These are phyloP conservation scores for Fusarium sp. DNA, from an alignment of 2,329 filamentous ascomycete species.

Conservation along the genomic window DNA sequence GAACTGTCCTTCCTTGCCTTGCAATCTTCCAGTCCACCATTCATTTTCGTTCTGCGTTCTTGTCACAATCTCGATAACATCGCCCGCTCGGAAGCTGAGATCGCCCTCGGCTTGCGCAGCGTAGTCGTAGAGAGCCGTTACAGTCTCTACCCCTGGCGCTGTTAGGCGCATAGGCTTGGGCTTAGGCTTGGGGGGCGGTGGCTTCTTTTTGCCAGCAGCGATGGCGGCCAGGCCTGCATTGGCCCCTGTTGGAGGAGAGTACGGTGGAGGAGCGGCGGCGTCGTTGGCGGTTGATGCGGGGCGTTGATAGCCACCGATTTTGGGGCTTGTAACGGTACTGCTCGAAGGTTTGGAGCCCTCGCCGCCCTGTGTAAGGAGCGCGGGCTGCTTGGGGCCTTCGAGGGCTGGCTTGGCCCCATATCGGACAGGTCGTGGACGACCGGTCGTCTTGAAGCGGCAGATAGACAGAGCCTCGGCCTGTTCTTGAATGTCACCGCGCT, in stretches of 20 bases:
- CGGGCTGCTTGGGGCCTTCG: slow-evolving; percentile 62
- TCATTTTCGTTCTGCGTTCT: slow-evolving; percentile 93
- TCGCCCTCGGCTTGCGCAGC: slow-evolving; percentile 96
- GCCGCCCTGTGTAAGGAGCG: slow-evolving; percentile 66
- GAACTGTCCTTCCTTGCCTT: slow-evolving; percentile 89
- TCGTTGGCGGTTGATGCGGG: slow-evolving; percentile 58
- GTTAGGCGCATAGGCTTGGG: slow-evolving; percentile 84
- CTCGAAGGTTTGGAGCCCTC: slow-evolving; percentile 48
- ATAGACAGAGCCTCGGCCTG: slow-evolving; percentile 86
- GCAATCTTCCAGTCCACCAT: slow-evolving; percentile 91
- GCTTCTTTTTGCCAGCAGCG: slow-evolving; percentile 72
- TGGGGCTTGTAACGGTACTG: slow-evolving; percentile 44
- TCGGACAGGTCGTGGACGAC: slow-evolving; percentile 71
- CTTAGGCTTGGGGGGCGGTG: slow-evolving; percentile 73
- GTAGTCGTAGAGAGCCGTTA: slow-evolving; percentile 95
- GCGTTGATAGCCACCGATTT: slow-evolving; percentile 51
- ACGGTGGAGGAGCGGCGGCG: slow-evolving; percentile 77
- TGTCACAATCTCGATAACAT: slow-evolving; percentile 87
- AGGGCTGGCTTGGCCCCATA: slow-evolving; percentile 68
- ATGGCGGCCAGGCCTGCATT: slow-evolving; percentile 60
- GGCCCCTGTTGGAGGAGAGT: slow-evolving; percentile 63
- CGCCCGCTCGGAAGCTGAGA: slow-evolving; percentile 88
- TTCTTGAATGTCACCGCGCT: slow-evolving; percentile 89
- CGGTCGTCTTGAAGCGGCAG: slow-evolving; percentile 91
- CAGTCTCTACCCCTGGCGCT: slow-evolving; percentile 76